Evolutionary conservation across 352 stramenopile species (phyloP), one percentile per base, ranked within the genome.

Genomic region (Globisporangium spiculum): DNA sequence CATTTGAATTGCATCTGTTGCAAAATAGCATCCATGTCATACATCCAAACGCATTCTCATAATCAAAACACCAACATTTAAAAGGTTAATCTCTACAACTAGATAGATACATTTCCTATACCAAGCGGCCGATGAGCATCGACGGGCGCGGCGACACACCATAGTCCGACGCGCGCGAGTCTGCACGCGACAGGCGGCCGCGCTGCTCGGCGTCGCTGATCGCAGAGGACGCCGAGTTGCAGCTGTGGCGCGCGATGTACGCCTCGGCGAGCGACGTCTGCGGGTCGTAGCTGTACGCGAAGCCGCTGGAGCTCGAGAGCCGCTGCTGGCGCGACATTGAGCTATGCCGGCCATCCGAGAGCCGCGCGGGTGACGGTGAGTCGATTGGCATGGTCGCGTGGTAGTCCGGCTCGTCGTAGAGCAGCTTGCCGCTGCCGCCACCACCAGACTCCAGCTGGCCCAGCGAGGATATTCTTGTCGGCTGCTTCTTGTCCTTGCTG

Each of bases 261-360:
- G 82, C 86, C 69, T 95, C 87, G 54, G 85, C 85, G 69, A 88
- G 69, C 53, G 87, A 85, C 24, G 87, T 93, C 65, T 91, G 81
- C 9, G 85, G 82, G 65, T 95, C 87, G 67, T 91, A 90, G 60
- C 87, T 95, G 74, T 90, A 95, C 22, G 87, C 87, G 68, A 91
- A 95, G 38, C 87, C 87, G 57, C 87, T 89, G 27, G 65, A 70
- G 57, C 77, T 89, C 44, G 86, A 94, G 61, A 80, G 77, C 24
- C 84, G 83, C 67, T 87, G 72, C 78, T 86, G 71, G 48, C 73
- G 60, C 57, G 50, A 30, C 50, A 30, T 22, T 10, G 50, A 60
- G 54, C 14, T 58, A 14, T 16, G 16, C 27, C 26, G 54, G 6
- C 54, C 54, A 14, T 60, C 55, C 55, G 55, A 60, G 27, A 60